These are phyloP conservation scores for Eucalyptus grandis DNA, from an alignment of 345 rosid genomes.

Conservation along the genomic window DNA sequence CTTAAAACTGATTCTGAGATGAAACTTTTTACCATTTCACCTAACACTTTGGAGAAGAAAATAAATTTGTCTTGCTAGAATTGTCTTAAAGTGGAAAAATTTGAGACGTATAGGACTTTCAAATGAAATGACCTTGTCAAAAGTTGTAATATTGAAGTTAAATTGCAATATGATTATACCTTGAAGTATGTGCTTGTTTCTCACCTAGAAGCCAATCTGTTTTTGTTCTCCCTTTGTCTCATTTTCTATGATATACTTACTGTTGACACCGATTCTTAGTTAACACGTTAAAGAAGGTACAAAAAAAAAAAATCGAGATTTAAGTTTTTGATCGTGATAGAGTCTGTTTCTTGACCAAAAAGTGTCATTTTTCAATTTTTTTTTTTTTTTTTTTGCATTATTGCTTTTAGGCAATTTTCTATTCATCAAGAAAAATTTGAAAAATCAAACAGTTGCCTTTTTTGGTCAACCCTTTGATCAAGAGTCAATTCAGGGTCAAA, in stretches of 20 bases:
- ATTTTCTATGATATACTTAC: background rate
- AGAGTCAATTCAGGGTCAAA: too few species aligned
- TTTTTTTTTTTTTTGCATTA: too few species aligned
- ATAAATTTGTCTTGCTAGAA: background rate
- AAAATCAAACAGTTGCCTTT: too few species aligned
- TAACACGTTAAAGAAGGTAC: too few species aligned
- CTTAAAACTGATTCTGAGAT: background rate
- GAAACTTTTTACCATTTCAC: background rate
- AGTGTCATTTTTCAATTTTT: too few species aligned
- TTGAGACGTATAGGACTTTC: background rate
- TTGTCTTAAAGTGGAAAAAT: background rate
- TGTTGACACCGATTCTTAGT: too few species aligned
- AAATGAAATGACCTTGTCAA: background rate
- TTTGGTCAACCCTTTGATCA: too few species aligned
- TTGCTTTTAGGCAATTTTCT: too few species aligned
- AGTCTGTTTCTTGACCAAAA: too few species aligned
- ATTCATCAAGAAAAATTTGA: too few species aligned
- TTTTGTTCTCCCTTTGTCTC: background rate
- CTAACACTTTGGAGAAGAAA: background rate
- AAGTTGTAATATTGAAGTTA: background rate
- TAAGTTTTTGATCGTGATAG: too few species aligned
- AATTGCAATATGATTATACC: background rate
- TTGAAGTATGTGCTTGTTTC: background rate
- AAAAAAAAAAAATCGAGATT: too few species aligned
- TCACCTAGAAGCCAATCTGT: background rate